phyloP scores from a whole-genome alignment of 1,139 yeast genomes.

The Protomyces macrosporus region DNA sequence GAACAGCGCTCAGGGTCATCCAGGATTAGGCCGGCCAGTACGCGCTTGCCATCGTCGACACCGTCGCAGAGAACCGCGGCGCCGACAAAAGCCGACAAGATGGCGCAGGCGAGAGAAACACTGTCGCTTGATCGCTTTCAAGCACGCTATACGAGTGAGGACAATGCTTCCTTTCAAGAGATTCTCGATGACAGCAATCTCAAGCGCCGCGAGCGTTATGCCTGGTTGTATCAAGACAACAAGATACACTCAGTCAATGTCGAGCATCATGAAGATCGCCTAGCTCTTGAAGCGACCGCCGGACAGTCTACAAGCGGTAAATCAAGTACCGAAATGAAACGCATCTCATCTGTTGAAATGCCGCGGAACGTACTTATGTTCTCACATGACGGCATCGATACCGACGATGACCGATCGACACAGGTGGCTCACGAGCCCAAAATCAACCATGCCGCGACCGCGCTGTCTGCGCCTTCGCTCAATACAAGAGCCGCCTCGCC shows the following conservation, averaged over 20 bases:
- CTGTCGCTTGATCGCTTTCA: constrained; percentile 34
- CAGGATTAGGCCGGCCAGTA: constrained; percentile 12
- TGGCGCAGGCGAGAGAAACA: neutral
- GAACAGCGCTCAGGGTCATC: constrained; percentile 1
- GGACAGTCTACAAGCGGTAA: constrained; percentile 17
- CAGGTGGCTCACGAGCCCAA: neutral
- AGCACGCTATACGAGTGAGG: constrained; percentile 38
- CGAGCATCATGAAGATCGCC: neutral
- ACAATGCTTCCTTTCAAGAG: constrained; percentile 37
- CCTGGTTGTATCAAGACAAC: constrained; percentile 36
- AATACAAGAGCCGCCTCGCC: neutral
- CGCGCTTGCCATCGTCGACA: neutral
- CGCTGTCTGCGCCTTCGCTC: constrained; percentile 14
- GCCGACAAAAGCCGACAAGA: neutral
- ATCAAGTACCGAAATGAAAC: constrained; percentile 29
- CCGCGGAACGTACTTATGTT: constrained; percentile 35
- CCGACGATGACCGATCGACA: constrained; percentile 6
- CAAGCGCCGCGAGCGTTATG: constrained; percentile 31
- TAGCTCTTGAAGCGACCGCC: neutral
- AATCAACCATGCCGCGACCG: neutral
- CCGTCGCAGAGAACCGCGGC: neutral
- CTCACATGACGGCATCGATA: constrained; percentile 29
- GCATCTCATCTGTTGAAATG: constrained; percentile 28
- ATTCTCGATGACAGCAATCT: constrained; percentile 34
- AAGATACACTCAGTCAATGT: constrained; percentile 24